These are phyloP conservation scores for Begonia loranthoides DNA, from an alignment of 306 rosid species.

Conservation along the genomic window DNA sequence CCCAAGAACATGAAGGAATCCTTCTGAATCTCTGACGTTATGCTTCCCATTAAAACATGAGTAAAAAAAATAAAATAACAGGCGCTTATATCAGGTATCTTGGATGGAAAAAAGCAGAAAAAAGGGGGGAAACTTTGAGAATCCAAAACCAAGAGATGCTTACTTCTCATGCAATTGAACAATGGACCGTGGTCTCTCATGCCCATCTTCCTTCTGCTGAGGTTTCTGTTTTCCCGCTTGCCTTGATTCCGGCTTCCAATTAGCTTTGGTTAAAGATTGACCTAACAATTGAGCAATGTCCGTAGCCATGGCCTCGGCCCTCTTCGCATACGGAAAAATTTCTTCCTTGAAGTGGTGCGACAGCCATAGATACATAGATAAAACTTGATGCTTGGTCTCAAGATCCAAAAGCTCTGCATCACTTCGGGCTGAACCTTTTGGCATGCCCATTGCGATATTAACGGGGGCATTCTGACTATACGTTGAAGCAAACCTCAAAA, in stretches of 20 bases:
- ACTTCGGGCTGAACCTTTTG: constrained; percentile 52
- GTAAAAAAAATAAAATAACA: not conserved
- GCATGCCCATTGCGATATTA: constrained; percentile 77
- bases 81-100: constrained; percentile 1
- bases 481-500: constrained; percentile 54
- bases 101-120: too few relatives aligned
- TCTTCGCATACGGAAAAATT: constrained; percentile 59
- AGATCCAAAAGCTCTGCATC: constrained; percentile 82
- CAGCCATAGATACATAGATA: constrained; percentile 79
- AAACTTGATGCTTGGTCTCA: constrained; percentile 80
- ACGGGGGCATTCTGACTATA: constrained; percentile 63
- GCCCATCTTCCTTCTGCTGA: constrained; percentile 20
- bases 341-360: constrained; percentile 63
- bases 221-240: constrained; percentile 28
- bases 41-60: too few relatives aligned
- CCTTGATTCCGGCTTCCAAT: constrained; percentile 85
- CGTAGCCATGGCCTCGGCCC: constrained; percentile 68
- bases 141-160: constrained; percentile 7
- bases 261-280: constrained; percentile 52
- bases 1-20: too few relatives aligned
- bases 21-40: too few relatives aligned
- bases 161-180: constrained; percentile 32
- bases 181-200: constrained; percentile 41
- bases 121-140: too few relatives aligned
- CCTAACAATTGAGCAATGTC: constrained; percentile 50